A percentile compares a stretch with the other conserved stretches of the same genome.
These are phyloP conservation scores for Ambrosia hybrid DNA, from an alignment of 140 eudicot genomes.

Conservation along the genomic window DNA sequence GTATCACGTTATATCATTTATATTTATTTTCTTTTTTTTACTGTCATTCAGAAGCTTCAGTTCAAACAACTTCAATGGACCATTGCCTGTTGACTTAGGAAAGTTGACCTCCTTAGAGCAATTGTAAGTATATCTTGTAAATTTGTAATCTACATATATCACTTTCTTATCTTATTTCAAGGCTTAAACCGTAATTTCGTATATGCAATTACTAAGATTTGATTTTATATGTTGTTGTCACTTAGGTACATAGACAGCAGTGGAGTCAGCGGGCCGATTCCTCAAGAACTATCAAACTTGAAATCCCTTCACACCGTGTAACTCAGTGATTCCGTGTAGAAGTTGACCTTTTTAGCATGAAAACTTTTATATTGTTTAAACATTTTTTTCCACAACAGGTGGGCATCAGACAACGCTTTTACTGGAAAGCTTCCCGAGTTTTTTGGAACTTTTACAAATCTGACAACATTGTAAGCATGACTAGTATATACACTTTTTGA, in stretches of 20 bases:
- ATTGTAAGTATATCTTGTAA: slow-evolving; percentile 46
- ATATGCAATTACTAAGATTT: neutral
- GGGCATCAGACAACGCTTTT: slow-evolving; percentile 72
- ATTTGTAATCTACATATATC: neutral
- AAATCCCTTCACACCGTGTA: slow-evolving; percentile 61
- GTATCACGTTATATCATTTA: neutral
- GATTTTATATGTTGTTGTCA: slow-evolving; percentile 11
- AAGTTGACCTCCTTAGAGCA: slow-evolving; percentile 61
- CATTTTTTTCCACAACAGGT: too few species aligned
- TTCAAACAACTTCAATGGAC: slow-evolving; percentile 61
- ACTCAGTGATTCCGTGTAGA: slow-evolving; percentile 8
- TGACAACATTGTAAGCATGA: slow-evolving; percentile 52
- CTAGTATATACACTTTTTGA: neutral
- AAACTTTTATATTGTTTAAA: neutral
- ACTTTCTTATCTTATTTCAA: neutral
- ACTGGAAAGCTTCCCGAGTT: slow-evolving; percentile 70
- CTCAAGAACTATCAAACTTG: slow-evolving; percentile 61
- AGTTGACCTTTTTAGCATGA: too few species aligned
- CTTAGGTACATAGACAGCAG: slow-evolving; percentile 75
- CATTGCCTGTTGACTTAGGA: slow-evolving; percentile 55
- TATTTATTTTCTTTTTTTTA: neutral
- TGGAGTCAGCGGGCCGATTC: slow-evolving; percentile 69
- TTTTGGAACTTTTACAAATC: slow-evolving; percentile 52
- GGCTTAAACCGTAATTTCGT: neutral
- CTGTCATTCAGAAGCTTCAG: slow-evolving; percentile 54